Evolutionary conservation across 306 rosid genomes (phyloP), one percentile per base, ranked within the genome.

Genomic region (Mimosa bimucronata): DNA sequence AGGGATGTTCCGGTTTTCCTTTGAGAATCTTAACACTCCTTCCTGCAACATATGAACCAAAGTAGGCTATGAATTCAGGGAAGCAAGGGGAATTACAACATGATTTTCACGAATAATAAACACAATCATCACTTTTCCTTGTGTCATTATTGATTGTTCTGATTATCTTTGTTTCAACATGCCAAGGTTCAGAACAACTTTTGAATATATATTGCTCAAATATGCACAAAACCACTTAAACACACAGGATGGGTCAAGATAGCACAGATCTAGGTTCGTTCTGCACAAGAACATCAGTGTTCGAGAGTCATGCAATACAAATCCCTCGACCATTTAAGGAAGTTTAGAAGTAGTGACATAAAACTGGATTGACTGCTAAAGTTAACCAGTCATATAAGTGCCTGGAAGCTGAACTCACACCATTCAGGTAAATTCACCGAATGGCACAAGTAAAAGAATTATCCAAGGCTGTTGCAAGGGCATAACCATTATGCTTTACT

Each of bases 11-110:
- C 55, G 72, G 78, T 84, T 79, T 78, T 66, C 82, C 5, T 2
- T 42, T 25, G 90, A 46, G 58, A 81, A 81, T 77, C 19, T 84
- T n/a, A 14, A 60, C 62, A 87, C 91, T 78, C 97, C 97, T 79
- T 90, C 89, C 98, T 94, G 88, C 55, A 85, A 68, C 28, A 61
- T 31, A 29, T 71, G 52, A 75, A 71, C 71, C 80, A 81, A 60
- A 58, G 37, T 19, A 41, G 73, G 72, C 58, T 45, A 5, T 11
- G 61, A 73, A 68, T 71, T 65, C 76, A 71, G 71, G 77, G 9
- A 53, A 65, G 31, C 77, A 71, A 66, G 60, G 38, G 41, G 55
- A 45, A 58, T 7, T 65, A 31, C 38, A 74, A 18, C 57, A 58
- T 58, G 69, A 58, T 2, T 58, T 57, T 60, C 23, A 18, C 23